Evolutionary conservation across 2,329 filamentous ascomycete species (phyloP).

Genomic region (Claviceps pazoutovae): DNA sequence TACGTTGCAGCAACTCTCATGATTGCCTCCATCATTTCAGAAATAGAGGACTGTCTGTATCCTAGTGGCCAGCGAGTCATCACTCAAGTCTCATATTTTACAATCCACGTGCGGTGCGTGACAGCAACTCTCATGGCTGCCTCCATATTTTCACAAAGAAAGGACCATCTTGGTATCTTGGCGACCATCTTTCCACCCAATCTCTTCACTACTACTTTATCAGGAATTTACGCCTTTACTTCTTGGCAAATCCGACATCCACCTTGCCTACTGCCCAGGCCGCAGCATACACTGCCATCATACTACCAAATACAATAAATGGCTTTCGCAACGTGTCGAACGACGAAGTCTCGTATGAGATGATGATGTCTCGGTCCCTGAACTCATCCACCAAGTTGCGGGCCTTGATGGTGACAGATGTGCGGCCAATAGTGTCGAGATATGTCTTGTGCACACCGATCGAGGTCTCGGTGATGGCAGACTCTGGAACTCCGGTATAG

Average conservation of each 20-base stretch:
- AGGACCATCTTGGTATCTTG: not conserved
- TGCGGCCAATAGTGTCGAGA: slow-evolving; percentile 85
- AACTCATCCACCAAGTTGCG: slow-evolving; percentile 85
- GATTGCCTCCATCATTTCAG: too few relatives aligned
- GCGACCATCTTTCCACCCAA: not conserved
- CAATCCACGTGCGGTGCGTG: slow-evolving; percentile 6
- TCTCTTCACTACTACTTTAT: not conserved
- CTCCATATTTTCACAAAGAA: not conserved
- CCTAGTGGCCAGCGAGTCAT: slow-evolving; percentile 1
- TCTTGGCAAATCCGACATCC: slow-evolving; percentile 60
- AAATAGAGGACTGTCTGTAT: too few relatives aligned
- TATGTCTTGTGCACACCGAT: slow-evolving; percentile 68
- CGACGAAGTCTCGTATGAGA: slow-evolving; percentile 77
- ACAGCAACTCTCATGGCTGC: slow-evolving; percentile 1
- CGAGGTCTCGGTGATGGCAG: slow-evolving; percentile 42
- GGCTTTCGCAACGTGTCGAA: slow-evolving; percentile 72
- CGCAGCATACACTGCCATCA: slow-evolving; percentile 59
- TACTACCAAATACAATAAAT: slow-evolving; percentile 60
- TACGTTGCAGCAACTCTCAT: too few relatives aligned
- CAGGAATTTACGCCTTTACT: slow-evolving; percentile 11
- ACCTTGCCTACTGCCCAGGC: slow-evolving; percentile 65
- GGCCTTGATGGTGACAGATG: slow-evolving; percentile 64
- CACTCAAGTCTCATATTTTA: slow-evolving; percentile 8
- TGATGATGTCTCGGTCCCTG: slow-evolving; percentile 67
- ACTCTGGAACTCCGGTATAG: slow-evolving; percentile 54